Conservation (phyloP, 768 basidiomycete genomes). For the Gymnopilus junonius region DNA sequence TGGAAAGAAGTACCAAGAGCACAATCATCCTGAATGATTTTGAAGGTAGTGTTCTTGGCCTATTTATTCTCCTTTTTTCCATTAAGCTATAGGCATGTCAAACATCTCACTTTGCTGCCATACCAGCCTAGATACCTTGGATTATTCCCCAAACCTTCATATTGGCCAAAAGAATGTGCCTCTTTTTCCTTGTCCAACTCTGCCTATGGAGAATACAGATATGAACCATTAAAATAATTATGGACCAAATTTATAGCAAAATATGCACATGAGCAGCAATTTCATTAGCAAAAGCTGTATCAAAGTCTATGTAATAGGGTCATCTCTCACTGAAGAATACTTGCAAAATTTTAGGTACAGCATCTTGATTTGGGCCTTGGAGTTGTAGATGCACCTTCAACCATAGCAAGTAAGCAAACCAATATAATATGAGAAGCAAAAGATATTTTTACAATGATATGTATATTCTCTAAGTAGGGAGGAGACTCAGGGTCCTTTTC, state of each 20-base stretch:
- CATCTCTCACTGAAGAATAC: conserved; percentile 7
- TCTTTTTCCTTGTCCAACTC: conserved; percentile 63
- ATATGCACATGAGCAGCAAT: conserved; percentile 22
- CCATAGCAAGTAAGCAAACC: too few relatives aligned
- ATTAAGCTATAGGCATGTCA: conserved; percentile 32
- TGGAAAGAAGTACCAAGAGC: conserved; percentile 58
- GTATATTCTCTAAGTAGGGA: background rate
- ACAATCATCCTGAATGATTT: conserved; percentile 49
- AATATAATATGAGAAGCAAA: background rate
- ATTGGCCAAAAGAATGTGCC: conserved; percentile 36
- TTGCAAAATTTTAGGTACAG: conserved; percentile 11
- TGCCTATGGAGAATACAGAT: conserved; percentile 57
- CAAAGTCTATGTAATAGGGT: background rate
- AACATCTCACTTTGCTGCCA: conserved; percentile 64
- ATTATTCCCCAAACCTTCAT: conserved; percentile 46
- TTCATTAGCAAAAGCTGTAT: conserved; percentile 25
- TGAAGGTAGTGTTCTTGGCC: conserved; percentile 29
- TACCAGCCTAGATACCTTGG: conserved; percentile 49
- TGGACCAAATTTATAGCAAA: background rate
- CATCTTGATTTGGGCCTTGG: conserved; percentile 14
- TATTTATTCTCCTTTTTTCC: background rate
- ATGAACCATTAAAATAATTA: background rate
- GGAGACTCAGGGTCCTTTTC: background rate
- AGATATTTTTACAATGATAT: background rate
- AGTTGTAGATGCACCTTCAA: conserved; percentile 19